Conservation (phyloP, 2,329 filamentous ascomycete genomes). For the Cytospora paraplurivora region DNA sequence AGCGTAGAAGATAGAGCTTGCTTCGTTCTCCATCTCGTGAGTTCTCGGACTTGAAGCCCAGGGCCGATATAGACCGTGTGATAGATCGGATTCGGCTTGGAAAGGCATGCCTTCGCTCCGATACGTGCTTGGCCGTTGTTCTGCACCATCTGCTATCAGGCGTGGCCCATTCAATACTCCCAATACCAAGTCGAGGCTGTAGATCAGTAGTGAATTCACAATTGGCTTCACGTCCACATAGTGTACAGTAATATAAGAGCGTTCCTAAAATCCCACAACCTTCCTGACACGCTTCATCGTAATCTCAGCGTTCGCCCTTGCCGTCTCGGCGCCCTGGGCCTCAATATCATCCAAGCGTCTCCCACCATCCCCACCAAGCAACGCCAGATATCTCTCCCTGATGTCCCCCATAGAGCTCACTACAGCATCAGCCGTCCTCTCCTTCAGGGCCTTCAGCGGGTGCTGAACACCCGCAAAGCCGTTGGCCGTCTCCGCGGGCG, state of each 20-base stretch:
- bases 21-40: not conserved
- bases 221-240: not conserved
- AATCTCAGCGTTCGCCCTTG: conserved; percentile 60
- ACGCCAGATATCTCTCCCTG: conserved; percentile 50
- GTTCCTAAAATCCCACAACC: conserved; percentile 51
- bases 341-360: conserved; percentile 60
- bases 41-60: not conserved
- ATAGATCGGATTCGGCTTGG: not conserved
- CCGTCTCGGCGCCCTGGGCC: conserved; percentile 59
- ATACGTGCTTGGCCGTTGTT: too few species aligned
- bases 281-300: conserved; percentile 57
- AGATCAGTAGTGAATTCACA: not conserved
- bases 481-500: conserved; percentile 44
- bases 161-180: not conserved
- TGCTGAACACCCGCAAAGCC: conserved; percentile 41
- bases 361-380: conserved; percentile 42
- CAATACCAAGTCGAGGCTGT: not conserved
- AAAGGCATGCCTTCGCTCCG: too few species aligned
- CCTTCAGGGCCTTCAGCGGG: conserved; percentile 45
- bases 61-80: not conserved
- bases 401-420: conserved; percentile 52
- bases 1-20: not conserved
- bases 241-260: not conserved
- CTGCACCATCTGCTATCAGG: too few species aligned
- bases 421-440: conserved; percentile 61